A percentile compares a stretch with the other conserved stretches of the same genome.
These are phyloP conservation scores for Kurtzmaniella quercitrusa DNA, from an alignment of 1,139 yeast species.

Conservation along the genomic window DNA sequence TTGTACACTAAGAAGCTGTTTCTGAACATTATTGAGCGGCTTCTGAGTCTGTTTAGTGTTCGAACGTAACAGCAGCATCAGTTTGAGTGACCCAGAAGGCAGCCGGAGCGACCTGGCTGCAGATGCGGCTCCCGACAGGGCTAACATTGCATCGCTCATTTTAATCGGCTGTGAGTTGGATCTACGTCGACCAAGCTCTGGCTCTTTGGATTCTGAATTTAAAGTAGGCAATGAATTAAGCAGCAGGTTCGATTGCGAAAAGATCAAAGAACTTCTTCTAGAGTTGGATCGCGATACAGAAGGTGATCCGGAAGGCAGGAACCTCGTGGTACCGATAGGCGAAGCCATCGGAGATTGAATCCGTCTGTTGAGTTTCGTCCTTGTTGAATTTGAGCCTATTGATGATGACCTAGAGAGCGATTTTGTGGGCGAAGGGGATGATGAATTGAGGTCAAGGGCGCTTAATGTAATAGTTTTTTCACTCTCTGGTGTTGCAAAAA, in stretches of 20 bases:
- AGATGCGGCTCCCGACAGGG: constrained; percentile 36
- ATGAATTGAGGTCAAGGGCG: background rate
- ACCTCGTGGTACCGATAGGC: constrained; percentile 7
- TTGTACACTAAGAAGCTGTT: constrained; percentile 12
- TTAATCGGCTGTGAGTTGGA: constrained; percentile 38
- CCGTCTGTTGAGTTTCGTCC: background rate
- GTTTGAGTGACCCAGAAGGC: constrained; percentile 8
- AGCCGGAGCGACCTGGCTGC: constrained; percentile 16
- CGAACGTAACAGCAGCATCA: constrained; percentile 14
- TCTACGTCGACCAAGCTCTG: constrained; percentile 24
- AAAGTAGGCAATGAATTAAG: constrained; percentile 11
- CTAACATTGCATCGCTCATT: constrained; percentile 12
- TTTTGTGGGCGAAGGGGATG: background rate
- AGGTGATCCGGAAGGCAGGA: constrained; percentile 14
- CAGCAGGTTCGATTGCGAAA: constrained; percentile 20
- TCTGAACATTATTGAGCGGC: constrained; percentile 10
- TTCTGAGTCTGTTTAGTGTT: constrained; percentile 8
- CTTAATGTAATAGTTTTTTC: background rate
- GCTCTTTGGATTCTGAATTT: background rate
- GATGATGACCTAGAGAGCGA: constrained; percentile 12
- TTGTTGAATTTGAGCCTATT: constrained; percentile 13
- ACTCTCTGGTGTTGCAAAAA: background rate
- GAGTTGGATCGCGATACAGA: constrained; percentile 1
- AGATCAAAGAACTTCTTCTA: constrained; percentile 28
- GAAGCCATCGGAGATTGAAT: background rate